Base-by-base conservation (phyloP, 352 stramenopile species). In the Phytophthora sp. region DNA sequence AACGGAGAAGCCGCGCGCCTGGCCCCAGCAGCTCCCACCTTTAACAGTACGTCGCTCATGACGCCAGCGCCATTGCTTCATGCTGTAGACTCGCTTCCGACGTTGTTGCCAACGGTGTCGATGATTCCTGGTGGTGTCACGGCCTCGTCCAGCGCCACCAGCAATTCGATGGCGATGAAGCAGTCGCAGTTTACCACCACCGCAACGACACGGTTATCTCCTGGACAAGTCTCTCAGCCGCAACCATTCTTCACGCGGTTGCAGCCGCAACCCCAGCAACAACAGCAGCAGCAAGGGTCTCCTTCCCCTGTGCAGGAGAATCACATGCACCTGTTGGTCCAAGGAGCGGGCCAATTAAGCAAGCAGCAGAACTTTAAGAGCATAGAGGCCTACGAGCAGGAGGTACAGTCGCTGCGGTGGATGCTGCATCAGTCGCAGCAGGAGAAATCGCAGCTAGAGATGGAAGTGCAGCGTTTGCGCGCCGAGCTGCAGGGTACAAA, bases 381-480 rank as follows among this genome's bases (percentile, higher is more conserved):
- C 29, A 27, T 76, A 3, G 83, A 88, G n/a, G 45, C 60, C 64
- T 90, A 88, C 59, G 78, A 92, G 64, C 81, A 88, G 63, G 84
- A 92, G 59, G 68, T 90, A 39, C 69, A 88, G 63, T 73, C 71
- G 56, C 64, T 92, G 54, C 80, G 78, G 29, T 86, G 79, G 77
- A 63, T 90, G 61, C 66, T 94, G 44, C 76, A 90, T 36, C 79
- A 91, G 59, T 79, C 80, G n/a, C 79, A 91, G 64, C 78, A 88
- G 42, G 80, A 94, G 41, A 92, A 91, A 47, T 55, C 70, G 26
- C 74, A 83, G 56, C 73, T 94, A 2, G 77, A 86, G 49, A 67
- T 50, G 42, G 84, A 94, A 61, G 74, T 94, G n/a, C 71, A 87
- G 49, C 80, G 73, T n/a, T 61, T 94, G 61, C 80, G 80, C 23